phyloP scores from a whole-genome alignment of 108 stramenopile species.

The Stephanodiscus minutulus region DNA sequence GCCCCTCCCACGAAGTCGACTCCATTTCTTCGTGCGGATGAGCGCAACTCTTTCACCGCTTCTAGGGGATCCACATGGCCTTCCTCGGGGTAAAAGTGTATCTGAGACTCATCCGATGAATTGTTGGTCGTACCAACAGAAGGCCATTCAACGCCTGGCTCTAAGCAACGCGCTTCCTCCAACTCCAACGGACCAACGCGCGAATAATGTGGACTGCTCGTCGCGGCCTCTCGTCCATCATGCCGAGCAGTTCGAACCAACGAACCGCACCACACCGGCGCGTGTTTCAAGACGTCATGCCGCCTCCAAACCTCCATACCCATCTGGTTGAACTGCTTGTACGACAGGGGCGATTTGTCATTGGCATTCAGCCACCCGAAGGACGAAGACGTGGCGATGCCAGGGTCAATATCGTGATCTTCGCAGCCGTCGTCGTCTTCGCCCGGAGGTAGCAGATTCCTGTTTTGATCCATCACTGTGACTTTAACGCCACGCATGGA shows the following conservation, averaged over 20 bases:
- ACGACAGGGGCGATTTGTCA: slow-evolving; percentile 55
- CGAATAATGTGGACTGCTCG: slow-evolving; percentile 14
- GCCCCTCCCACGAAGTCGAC: slow-evolving; percentile 43
- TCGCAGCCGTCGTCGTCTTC: slow-evolving; percentile 17
- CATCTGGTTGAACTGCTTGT: slow-evolving; percentile 59
- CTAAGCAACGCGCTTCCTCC: slow-evolving; percentile 23
- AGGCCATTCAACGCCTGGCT: slow-evolving; percentile 26
- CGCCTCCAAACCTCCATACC: slow-evolving; percentile 64
- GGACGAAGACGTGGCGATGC: slow-evolving; percentile 55
- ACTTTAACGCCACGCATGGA: slow-evolving; percentile 39
- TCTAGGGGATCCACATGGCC: slow-evolving; percentile 57
- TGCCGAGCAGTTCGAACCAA: slow-evolving; percentile 38
- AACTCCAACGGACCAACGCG: slow-evolving; percentile 31
- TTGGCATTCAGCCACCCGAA: slow-evolving; percentile 80
- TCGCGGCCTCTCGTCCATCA: neutral
- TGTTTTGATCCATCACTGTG: slow-evolving; percentile 48
- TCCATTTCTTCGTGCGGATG: slow-evolving; percentile 34
- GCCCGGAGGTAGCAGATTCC: slow-evolving; percentile 15
- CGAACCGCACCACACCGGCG: slow-evolving; percentile 58
- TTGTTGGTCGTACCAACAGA: slow-evolving; percentile 7
- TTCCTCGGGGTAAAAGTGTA: slow-evolving; percentile 66
- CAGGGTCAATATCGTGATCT: slow-evolving; percentile 19
- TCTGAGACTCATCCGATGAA: slow-evolving; percentile 18
- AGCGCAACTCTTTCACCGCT: slow-evolving; percentile 48
- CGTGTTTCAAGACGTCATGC: slow-evolving; percentile 37